Conservation (phyloP, 441 rosid genomes). For the Arabidopsis hybrid region DNA sequence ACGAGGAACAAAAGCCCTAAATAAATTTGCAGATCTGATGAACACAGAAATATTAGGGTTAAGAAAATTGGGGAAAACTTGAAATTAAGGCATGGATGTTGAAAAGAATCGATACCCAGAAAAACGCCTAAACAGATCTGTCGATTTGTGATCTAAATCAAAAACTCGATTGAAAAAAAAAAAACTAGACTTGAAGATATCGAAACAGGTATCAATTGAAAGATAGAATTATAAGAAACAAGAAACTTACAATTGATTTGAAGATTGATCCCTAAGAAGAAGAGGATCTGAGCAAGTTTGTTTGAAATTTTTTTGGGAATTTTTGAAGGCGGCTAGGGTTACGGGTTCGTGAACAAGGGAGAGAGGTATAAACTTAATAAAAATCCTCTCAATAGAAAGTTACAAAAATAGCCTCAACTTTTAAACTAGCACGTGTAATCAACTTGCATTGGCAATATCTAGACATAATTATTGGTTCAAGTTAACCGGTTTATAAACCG, state of each 20-base stretch:
- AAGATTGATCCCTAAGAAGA: conserved; percentile 35
- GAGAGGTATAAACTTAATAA: conserved; percentile 45
- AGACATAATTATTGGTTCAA: neutral
- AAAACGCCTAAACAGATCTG: conserved; percentile 36
- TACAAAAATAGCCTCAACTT: conserved; percentile 31
- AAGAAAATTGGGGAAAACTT: conserved; percentile 30
- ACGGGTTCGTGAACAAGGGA: conserved; percentile 45
- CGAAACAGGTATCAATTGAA: conserved; percentile 51
- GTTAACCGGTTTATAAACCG: neutral
- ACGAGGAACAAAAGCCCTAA: conserved; percentile 49
- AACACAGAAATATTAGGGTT: conserved; percentile 42
- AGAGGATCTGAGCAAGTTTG: conserved; percentile 43
- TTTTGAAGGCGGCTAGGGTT: conserved; percentile 39
- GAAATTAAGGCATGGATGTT: conserved; percentile 38
- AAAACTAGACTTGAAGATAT: conserved; percentile 48
- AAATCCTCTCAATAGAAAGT: neutral
- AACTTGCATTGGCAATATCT: neutral
- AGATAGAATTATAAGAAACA: conserved; percentile 39
- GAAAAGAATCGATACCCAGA: conserved; percentile 22
- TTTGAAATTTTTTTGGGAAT: conserved; percentile 28
- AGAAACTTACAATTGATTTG: conserved; percentile 44
- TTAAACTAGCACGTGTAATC: conserved; percentile 28
- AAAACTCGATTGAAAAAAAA: conserved; percentile 38
- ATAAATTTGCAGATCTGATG: conserved; percentile 45
- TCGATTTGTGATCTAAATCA: conserved; percentile 31